Conservation (phyloP, 805 yeast genomes). For the Suhomyces vadensis region DNA sequence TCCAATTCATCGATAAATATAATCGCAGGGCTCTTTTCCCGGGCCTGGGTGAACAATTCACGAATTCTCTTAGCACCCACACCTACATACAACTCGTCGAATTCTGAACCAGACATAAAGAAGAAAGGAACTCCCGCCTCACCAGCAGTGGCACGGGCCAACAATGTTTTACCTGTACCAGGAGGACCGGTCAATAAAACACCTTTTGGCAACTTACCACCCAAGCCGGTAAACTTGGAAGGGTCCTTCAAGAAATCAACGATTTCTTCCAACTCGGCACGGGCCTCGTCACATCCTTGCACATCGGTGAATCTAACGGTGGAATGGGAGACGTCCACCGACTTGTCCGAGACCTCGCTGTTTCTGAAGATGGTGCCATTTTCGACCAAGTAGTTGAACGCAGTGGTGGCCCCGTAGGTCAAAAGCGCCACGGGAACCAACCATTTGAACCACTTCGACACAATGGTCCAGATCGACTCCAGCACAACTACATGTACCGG, state of each 20-base stretch:
- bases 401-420: slow-evolving; percentile 78
- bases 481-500: slow-evolving; percentile 94
- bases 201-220: slow-evolving; percentile 98
- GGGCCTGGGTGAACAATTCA: slow-evolving; percentile 88
- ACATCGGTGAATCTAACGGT: slow-evolving; percentile 91
- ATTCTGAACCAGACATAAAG: slow-evolving; percentile 98
- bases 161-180: slow-evolving; percentile 96
- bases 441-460: slow-evolving; percentile 90
- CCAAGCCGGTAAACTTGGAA: slow-evolving; percentile 90
- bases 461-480: slow-evolving; percentile 74
- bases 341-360: slow-evolving; percentile 70
- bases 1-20: slow-evolving; percentile 97
- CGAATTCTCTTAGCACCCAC: slow-evolving; percentile 98
- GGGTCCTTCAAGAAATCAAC: slow-evolving; percentile 98
- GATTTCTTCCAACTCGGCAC: slow-evolving; percentile 94
- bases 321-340: slow-evolving; percentile 80
- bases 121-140: slow-evolving; percentile 99
- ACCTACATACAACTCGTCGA: slow-evolving; percentile 97
- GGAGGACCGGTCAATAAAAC: slow-evolving; percentile 97
- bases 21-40: slow-evolving; percentile 94
- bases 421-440: slow-evolving; percentile 75
- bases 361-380: slow-evolving; percentile 77
- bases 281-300: slow-evolving; percentile 97
- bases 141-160: slow-evolving; percentile 98
- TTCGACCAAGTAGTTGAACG: slow-evolving; percentile 77